These are phyloP conservation scores for Ogataea hybrid DNA, from an alignment of 1,139 yeast species.

Conservation along the genomic window DNA sequence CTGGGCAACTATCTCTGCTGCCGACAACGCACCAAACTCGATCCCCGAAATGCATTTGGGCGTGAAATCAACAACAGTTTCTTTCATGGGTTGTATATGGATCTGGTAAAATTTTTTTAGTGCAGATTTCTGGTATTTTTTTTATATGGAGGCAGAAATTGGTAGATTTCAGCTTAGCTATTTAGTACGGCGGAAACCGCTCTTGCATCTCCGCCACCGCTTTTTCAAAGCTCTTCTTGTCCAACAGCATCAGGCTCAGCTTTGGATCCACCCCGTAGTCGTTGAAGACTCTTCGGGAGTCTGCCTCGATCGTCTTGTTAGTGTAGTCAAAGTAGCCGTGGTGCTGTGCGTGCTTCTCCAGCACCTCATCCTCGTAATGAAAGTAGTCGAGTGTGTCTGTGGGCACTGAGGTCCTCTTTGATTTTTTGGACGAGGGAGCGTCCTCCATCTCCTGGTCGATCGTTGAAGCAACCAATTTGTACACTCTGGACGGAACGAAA, in stretches of 20 bases:
- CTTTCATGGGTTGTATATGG: conserved; percentile 50
- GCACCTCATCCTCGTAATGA: conserved; percentile 83
- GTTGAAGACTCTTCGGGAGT: conserved; percentile 72
- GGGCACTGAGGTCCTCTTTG: conserved; percentile 34
- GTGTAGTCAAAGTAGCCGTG: conserved; percentile 53
- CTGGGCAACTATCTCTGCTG: conserved; percentile 88
- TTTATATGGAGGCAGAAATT: too few relatives aligned
- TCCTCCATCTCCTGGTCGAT: conserved; percentile 54
- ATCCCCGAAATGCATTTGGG: conserved; percentile 91
- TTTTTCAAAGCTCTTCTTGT: conserved; percentile 54
- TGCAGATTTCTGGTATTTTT: too few relatives aligned
- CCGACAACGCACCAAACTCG: conserved; percentile 88
- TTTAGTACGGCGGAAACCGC: conserved; percentile 40
- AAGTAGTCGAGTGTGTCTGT: conserved; percentile 57
- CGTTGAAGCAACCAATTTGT: conserved; percentile 67
- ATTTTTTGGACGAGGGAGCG: conserved; percentile 39
- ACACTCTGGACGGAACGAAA: conserved; percentile 78
- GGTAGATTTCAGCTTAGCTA: too few relatives aligned
- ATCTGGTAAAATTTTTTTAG: conserved; percentile 2
- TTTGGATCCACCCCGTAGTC: conserved; percentile 81
- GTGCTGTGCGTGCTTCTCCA: conserved; percentile 63
- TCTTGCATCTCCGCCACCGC: conserved; percentile 62
- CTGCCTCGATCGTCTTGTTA: conserved; percentile 54
- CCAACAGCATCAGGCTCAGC: conserved; percentile 66
- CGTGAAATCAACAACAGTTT: conserved; percentile 74